Evolutionary conservation across 1,284 basidiomycete species (phyloP).

Genomic region (Naganishia albida): DNA sequence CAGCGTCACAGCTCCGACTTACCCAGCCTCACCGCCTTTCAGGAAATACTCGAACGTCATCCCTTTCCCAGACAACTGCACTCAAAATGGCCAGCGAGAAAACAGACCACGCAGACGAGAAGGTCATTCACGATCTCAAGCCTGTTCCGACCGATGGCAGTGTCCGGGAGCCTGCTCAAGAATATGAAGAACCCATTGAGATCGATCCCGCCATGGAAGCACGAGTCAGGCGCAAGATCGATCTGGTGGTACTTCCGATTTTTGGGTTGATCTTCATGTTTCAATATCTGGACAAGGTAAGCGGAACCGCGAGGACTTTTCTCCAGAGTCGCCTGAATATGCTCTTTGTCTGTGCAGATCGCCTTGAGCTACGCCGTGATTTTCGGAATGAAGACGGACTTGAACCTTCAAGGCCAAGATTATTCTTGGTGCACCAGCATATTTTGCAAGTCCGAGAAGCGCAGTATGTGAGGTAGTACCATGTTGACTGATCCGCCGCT

Average conservation of each 20-base stretch:
- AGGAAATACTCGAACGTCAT: too few relatives aligned
- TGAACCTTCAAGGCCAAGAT: slow-evolving; percentile 38
- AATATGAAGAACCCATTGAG: not conserved
- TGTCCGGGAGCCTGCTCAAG: not conserved
- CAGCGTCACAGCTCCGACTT: too few relatives aligned
- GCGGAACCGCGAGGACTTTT: not conserved
- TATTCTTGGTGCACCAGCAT: slow-evolving; percentile 41
- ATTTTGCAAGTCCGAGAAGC: slow-evolving; percentile 16
- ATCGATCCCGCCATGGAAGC: slow-evolving; percentile 33
- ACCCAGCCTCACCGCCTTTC: too few relatives aligned
- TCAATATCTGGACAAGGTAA: slow-evolving; percentile 25
- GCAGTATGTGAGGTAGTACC: too few relatives aligned
- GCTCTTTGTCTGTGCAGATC: not conserved
- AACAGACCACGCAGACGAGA: not conserved
- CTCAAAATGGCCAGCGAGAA: too few relatives aligned
- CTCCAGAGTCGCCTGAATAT: not conserved
- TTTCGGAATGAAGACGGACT: slow-evolving; percentile 45
- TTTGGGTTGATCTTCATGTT: slow-evolving; percentile 24
- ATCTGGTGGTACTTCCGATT: slow-evolving; percentile 31
- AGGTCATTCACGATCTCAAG: not conserved
- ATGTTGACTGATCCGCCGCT: not conserved
- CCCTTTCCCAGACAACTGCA: too few relatives aligned
- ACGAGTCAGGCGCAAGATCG: slow-evolving; percentile 37
- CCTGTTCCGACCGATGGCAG: not conserved
- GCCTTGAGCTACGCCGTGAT: slow-evolving; percentile 46